Base-by-base conservation (phyloP, 345 rosid species). In the Populus ilicifolia region DNA sequence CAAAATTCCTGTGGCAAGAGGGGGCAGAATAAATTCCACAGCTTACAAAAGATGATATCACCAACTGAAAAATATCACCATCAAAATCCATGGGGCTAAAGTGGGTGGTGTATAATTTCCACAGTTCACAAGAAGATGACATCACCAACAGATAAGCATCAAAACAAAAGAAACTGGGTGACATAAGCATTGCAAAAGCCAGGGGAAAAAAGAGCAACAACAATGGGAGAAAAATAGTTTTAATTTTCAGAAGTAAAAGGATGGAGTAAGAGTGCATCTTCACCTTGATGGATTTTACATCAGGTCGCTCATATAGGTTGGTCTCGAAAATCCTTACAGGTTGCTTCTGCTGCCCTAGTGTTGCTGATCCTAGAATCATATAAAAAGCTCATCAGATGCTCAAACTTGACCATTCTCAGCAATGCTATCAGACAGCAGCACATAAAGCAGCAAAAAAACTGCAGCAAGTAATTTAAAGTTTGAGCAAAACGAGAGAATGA, bases 231-330 rank as follows among this genome's bases (percentile, higher is more conserved):
- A 3, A 56, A n/a, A 11, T n/a, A 56, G 5, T 56, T 56, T n/a
- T n/a, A 56, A 56, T n/a, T n/a, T n/a, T n/a, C 63, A n/a, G 29
- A 1, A 59, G 63, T n/a, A 59, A n/a, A 56, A n/a, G 62, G 13
- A 59, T 59, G 63, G 29, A 46, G 18, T 7, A 30, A 50, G 46
- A 81, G 75, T 4, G 72, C 36, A 79, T 12, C 79, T 86, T 83
- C 80, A 93, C 96, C 90, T 91, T 88, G 70, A 75, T 63, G 0
- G 80, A 48, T 80, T 86, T 89, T 30, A 76, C 86, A 79, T 89
- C 94, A 68, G 83, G 76, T 43, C 78, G 88, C 17, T 87, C 94
- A 80, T 89, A 91, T 69, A 80, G 21, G 75, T 79, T 87, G 69
- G 89, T 65, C 85, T 90, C 97, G 65, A 85, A 89, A 70, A 84